These are phyloP conservation scores for Chalaropsis thielavioides DNA, from an alignment of 2,329 filamentous ascomycete genomes.

Conservation along the genomic window DNA sequence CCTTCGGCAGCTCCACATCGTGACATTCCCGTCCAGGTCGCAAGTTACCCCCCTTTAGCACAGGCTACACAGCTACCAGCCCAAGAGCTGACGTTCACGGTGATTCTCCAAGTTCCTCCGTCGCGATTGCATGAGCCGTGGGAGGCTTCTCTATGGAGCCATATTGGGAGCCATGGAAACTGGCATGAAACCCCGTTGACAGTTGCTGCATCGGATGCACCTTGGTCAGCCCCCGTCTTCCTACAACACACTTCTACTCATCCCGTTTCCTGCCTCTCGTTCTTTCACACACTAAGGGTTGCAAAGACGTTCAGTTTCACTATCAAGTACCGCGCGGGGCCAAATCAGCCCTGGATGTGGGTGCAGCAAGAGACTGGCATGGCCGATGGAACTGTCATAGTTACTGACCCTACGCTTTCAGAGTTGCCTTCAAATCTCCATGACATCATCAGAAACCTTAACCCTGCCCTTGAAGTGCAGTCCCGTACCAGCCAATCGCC, in stretches of 20 bases:
- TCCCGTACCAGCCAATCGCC: slow-evolving; percentile 50
- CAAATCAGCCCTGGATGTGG: slow-evolving; percentile 52
- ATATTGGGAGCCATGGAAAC: slow-evolving; percentile 39
- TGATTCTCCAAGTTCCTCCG: slow-evolving; percentile 51
- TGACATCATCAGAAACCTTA: slow-evolving; percentile 43
- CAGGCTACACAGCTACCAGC: slow-evolving; percentile 50
- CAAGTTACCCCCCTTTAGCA: slow-evolving; percentile 55
- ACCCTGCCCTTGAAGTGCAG: slow-evolving; percentile 39
- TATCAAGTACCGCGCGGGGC: slow-evolving; percentile 47
- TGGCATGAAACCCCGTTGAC: slow-evolving; percentile 36
- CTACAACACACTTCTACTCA: not conserved
- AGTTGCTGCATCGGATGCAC: slow-evolving; percentile 15
- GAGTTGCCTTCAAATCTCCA: slow-evolving; percentile 30
- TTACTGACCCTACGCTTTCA: slow-evolving; percentile 26
- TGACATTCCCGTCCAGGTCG: slow-evolving; percentile 6
- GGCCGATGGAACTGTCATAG: slow-evolving; percentile 47
- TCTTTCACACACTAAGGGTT: slow-evolving; percentile 10
- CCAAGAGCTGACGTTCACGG: slow-evolving; percentile 43
- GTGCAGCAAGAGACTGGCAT: slow-evolving; percentile 48
- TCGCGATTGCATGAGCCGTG: slow-evolving; percentile 43
- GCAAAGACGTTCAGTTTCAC: slow-evolving; percentile 38
- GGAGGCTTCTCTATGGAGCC: slow-evolving; percentile 57
- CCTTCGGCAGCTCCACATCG: slow-evolving; percentile 1
- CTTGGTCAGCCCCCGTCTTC: not conserved
- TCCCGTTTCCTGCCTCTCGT: slow-evolving; percentile 6